Evolutionary conservation across 2,329 filamentous ascomycete genomes (phyloP).

Genomic region (Colletotrichum chrysophilum): DNA sequence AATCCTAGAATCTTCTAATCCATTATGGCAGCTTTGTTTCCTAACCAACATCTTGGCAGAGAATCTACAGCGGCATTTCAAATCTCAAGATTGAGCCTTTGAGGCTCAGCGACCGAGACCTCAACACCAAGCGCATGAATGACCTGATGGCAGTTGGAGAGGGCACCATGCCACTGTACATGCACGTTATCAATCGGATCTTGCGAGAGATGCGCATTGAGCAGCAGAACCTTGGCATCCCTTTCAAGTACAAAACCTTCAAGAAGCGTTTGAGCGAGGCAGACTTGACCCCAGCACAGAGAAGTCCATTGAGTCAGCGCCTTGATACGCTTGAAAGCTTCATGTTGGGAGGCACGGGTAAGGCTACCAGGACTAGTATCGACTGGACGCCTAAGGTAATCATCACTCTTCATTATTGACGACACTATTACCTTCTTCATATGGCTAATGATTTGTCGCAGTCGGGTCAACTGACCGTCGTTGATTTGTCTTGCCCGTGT

Average conservation of each 20-base stretch:
- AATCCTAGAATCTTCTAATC: background rate
- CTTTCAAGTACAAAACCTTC: slow-evolving; percentile 59
- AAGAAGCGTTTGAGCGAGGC: slow-evolving; percentile 37
- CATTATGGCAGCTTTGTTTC: background rate
- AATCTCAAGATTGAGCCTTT: slow-evolving; percentile 56
- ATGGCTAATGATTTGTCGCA: slow-evolving; percentile 10
- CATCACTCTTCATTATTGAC: background rate
- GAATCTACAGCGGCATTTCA: slow-evolving; percentile 44
- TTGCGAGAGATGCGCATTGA: slow-evolving; percentile 58
- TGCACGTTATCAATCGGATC: slow-evolving; percentile 60
- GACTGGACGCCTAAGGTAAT: slow-evolving; percentile 32
- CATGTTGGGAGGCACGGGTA: slow-evolving; percentile 39
- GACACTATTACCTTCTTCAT: background rate
- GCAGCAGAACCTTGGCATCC: slow-evolving; percentile 38
- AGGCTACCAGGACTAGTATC: slow-evolving; percentile 3
- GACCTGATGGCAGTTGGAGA: slow-evolving; percentile 62
- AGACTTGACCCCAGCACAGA: slow-evolving; percentile 53
- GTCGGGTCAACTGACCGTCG: slow-evolving; percentile 63
- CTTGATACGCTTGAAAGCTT: slow-evolving; percentile 70
- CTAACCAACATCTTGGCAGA: slow-evolving; percentile 24
- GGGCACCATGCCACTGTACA: slow-evolving; percentile 57
- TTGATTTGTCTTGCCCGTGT: slow-evolving; percentile 78
- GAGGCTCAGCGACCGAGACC: slow-evolving; percentile 52
- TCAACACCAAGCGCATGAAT: slow-evolving; percentile 64
- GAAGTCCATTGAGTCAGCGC: slow-evolving; percentile 60